Base-by-base conservation (phyloP, 176 grass and related monocot species). In the Oryza meyeriana region DNA sequence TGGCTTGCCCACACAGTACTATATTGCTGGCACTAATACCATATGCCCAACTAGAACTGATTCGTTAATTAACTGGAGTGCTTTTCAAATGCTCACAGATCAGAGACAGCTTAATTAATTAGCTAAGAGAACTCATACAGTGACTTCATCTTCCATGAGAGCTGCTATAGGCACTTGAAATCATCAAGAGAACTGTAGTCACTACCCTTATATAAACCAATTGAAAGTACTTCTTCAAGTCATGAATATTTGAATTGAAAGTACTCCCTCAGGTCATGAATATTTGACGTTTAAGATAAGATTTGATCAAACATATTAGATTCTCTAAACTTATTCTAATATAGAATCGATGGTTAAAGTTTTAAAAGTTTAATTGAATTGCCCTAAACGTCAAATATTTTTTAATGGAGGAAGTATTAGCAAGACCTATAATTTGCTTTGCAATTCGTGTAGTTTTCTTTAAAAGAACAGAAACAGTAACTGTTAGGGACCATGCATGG, bases 41-140 rank as follows among this genome's bases (percentile, higher is more conserved):
- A 62, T 63, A 71, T 63, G 64, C 59, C 72, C 72, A 64, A 35
- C 66, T 77, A 35, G 48, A 77, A 71, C 64, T 76, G 76, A 69
- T 82, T 67, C 11, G 47, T 82, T 24, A 80, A 12, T 64, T 48
- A 61, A 31, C 11, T 38, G 22, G 31, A 16, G 41, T 32, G 12
- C 66, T 72, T 79, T 85, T 71, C 66, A 85, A 72, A 85, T 72
- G 41, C 69, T 86, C 34, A 65, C 58, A 41, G 32, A 74, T 86
- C 76, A 66, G 68, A 47, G 50, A 38, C 47, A 72, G 17, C 11
- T 61, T 61, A 35, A 59, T 59, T 59, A 24, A 25, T 25, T 59
- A 0, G 61, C 47, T 28, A 80, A 27, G 69, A 38, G 26, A 64
- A 32, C 69, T 41, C 58, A 40, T n/a, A 31, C 69, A 59, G 27